These are phyloP conservation scores for Trebouxia sp. DNA, from an alignment of 139 green algal species.

Conservation along the genomic window DNA sequence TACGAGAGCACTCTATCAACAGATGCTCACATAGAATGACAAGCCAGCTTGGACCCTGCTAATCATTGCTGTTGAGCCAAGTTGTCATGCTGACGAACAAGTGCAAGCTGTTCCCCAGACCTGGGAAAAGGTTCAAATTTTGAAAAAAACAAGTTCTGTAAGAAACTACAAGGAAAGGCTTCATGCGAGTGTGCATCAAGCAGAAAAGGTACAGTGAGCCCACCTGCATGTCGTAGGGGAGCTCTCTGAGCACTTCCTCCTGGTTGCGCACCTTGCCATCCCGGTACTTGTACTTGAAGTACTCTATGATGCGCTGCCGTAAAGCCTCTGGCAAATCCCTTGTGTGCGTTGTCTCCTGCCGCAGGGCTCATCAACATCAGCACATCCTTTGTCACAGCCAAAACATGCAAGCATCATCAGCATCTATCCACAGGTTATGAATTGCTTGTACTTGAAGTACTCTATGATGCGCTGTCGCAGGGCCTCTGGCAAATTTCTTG, in stretches of 20 bases:
- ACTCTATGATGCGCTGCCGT: constrained; percentile 7
- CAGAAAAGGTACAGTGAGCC: background rate
- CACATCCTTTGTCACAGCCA: too few species aligned
- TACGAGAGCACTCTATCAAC: too few species aligned
- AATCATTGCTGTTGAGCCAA: background rate
- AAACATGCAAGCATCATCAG: too few species aligned
- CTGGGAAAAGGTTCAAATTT: background rate
- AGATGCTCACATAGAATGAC: too few species aligned
- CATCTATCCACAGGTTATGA: too few species aligned
- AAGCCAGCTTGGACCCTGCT: too few species aligned
- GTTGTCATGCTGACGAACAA: background rate
- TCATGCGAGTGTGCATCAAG: background rate
- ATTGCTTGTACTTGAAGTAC: constrained; percentile 32
- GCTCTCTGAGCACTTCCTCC: background rate
- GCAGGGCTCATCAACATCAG: too few species aligned
- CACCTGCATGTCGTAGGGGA: constrained; percentile 28
- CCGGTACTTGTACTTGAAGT: constrained; percentile 30
- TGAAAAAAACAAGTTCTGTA: background rate
- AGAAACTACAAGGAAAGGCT: background rate
- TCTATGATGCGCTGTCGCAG: constrained; percentile 5
- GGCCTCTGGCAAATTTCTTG: background rate
- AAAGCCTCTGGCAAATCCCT: background rate
- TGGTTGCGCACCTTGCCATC: constrained; percentile 12
- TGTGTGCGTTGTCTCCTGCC: constrained; percentile 7
- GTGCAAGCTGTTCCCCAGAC: background rate